Conservation (phyloP, 139 green algal species). For the Chlorella sp. region DNA sequence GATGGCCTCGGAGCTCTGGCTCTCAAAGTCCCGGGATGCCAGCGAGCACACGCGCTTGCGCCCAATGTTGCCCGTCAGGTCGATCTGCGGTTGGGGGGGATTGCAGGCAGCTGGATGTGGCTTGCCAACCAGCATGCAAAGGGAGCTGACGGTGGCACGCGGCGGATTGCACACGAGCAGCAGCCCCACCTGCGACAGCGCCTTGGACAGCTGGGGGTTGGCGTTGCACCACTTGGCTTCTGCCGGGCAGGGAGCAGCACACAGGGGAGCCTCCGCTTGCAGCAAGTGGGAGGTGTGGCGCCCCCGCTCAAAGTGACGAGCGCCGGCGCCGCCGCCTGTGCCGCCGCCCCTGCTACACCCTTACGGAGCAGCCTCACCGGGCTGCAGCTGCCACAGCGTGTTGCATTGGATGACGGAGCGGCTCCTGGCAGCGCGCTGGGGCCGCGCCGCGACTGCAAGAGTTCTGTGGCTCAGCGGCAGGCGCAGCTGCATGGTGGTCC, state of each 20-base stretch:
- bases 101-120: too few species aligned
- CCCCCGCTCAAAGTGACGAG: not conserved
- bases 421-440: too few species aligned
- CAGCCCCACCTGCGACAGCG: not conserved
- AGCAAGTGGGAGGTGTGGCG: not conserved
- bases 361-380: not conserved
- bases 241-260: not conserved
- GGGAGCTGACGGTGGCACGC: too few species aligned
- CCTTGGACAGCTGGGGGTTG: not conserved
- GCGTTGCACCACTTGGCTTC: not conserved
- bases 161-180: not conserved
- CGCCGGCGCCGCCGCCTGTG: not conserved
- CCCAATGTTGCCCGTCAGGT: constrained; percentile 25
- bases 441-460: too few species aligned
- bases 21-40: constrained; percentile 7
- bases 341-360: not conserved
- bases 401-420: not conserved
- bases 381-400: not conserved
- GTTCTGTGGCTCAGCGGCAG: too few species aligned
- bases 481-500: too few species aligned
- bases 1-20: not conserved
- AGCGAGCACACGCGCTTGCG: constrained; percentile 40
- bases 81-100: too few species aligned
- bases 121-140: too few species aligned
- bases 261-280: too few species aligned